Evolutionary conservation across 2,329 filamentous ascomycete genomes (phyloP).

Genomic region (Macrophomina phaseolina): DNA sequence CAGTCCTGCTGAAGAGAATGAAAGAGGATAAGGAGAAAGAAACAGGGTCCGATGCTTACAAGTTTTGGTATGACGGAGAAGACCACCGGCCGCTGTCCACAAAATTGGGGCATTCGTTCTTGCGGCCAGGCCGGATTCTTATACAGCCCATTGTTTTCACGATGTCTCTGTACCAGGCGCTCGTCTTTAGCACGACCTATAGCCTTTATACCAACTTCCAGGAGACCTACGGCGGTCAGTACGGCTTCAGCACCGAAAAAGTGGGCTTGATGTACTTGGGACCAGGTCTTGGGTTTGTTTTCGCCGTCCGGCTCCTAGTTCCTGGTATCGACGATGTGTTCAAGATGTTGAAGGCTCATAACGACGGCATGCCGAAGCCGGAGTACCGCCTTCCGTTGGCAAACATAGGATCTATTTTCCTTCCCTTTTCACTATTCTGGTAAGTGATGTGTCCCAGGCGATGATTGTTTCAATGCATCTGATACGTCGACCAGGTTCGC

Average conservation of each 20-base stretch:
- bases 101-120: slow-evolving; percentile 47
- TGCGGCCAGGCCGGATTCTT: slow-evolving; percentile 50
- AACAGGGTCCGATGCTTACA: slow-evolving; percentile 43
- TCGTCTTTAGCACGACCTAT: slow-evolving; percentile 56
- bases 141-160: slow-evolving; percentile 53
- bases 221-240: slow-evolving; percentile 50
- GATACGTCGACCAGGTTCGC: slow-evolving; percentile 38
- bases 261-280: slow-evolving; percentile 54
- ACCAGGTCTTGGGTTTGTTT: slow-evolving; percentile 51
- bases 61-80: slow-evolving; percentile 51
- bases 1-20: slow-evolving; percentile 42
- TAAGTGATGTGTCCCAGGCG: slow-evolving; percentile 32
- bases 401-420: slow-evolving; percentile 52
- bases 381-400: slow-evolving; percentile 54
- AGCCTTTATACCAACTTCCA: slow-evolving; percentile 57
- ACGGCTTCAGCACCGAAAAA: slow-evolving; percentile 54
- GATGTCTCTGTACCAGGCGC: slow-evolving; percentile 54
- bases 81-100: slow-evolving; percentile 45
- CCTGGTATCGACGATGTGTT: slow-evolving; percentile 56
- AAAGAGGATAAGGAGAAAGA: slow-evolving; percentile 38
- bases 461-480: background rate
- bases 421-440: slow-evolving; percentile 52
- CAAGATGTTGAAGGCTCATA: slow-evolving; percentile 49
- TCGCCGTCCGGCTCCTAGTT: slow-evolving; percentile 53
- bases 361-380: slow-evolving; percentile 48